Evolutionary conservation across 345 rosid genomes (phyloP), one percentile per base, ranked within the genome.

Genomic region (Brassica nigra): DNA sequence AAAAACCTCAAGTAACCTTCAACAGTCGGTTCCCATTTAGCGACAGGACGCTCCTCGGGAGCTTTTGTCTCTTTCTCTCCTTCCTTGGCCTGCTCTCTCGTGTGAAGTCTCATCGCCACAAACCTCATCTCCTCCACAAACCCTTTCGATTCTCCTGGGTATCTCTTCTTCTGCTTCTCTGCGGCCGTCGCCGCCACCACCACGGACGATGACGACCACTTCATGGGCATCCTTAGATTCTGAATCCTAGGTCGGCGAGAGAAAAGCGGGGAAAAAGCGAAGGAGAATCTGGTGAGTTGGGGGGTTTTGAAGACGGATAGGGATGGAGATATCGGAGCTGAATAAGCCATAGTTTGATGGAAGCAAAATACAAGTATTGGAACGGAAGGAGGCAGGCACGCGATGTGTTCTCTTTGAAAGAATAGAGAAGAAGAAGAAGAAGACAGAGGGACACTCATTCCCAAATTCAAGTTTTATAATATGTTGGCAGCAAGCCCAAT

Each of bases 41-140:
- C 73, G 4, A 91, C 85, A 5, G 89, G 59, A 71, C 71, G 78
- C 82, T 95, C 97, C 81, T 95, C 92, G 0, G 91, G 94, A 77
- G 84, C 15, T 83, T 90, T 84, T 6, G 84, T 90, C 62, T 87
- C 92, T 84, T 88, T 95, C 86, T 92, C 90, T 12, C 97, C 99
- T 80, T 92, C 97, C 74, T 86, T 89, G 1, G 97, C 91, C 76
- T 95, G 99, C 63, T 92, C 97, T 55, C 72, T 91, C 0, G 97
- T 91, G 66, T 95, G 97, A 78, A 91, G 79, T 73, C 82, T 92
- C 99, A 95, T 95, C 8, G 99, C 99, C 77, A 91, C 94, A 74
- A 91, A 95, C 82, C 98, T 92, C 99, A 95, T 92, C 92, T 95
- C 99, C 87, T 95, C 99, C 77, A 95, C 97, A 77, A 95, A 92